Evolutionary conservation across 176 grass and related monocot species (phyloP).

Genomic region (Triticum timopheevii): DNA sequence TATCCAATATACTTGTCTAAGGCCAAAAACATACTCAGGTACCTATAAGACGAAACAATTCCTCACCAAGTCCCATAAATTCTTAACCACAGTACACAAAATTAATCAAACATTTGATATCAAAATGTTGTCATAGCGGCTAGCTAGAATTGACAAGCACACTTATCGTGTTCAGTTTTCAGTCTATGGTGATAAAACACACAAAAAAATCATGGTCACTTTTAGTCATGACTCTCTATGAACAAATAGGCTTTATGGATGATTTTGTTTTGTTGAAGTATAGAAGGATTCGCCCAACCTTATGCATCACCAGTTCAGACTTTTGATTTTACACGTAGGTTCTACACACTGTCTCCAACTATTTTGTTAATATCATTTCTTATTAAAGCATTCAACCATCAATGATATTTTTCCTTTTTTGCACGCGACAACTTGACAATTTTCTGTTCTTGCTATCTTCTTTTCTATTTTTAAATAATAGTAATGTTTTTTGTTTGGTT

Average conservation of each 20-base stretch:
- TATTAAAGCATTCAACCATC: no score
- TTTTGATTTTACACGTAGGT: no score
- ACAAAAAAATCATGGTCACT: not conserved
- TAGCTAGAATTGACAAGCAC: not conserved
- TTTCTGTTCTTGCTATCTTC: no score
- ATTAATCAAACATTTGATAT: not conserved
- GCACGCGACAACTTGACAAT: no score
- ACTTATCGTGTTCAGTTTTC: not conserved
- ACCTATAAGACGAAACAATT: conserved; percentile 22
- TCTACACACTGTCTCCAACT: not conserved
- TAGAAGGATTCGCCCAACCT: no score
- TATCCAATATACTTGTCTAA: no score
- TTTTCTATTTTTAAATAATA: no score
- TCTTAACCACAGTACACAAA: not conserved
- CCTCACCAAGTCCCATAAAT: not conserved
- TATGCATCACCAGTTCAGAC: no score
- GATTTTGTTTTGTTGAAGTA: not conserved
- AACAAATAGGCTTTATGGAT: not conserved
- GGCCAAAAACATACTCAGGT: no score
- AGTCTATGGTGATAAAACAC: not conserved
- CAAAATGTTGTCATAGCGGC: not conserved
- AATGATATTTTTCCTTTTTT: no score
- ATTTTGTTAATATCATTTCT: no score
- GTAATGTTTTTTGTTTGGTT: no score
- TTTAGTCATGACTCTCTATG: not conserved